phyloP scores from a whole-genome alignment of 495 filamentous ascomycete species.

The Articulospora tetracladia region DNA sequence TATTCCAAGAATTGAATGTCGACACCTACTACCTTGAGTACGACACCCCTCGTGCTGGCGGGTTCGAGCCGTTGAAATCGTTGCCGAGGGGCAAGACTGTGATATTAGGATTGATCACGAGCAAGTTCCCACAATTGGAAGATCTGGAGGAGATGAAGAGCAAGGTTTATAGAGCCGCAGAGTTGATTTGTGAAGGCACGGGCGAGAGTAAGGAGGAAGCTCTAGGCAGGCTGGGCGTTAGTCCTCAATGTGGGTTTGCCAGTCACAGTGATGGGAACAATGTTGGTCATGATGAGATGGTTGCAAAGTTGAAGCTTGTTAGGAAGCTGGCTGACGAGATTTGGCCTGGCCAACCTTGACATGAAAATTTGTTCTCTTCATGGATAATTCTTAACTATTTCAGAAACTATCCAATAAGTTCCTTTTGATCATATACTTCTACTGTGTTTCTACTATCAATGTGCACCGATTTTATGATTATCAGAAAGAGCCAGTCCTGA shows the following conservation, averaged over 20 bases:
- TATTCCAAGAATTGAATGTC: constrained; percentile 72
- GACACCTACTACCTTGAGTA: constrained; percentile 84
- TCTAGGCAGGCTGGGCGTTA: constrained; percentile 63
- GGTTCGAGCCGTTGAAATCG: constrained; percentile 72
- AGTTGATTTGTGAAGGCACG: constrained; percentile 67
- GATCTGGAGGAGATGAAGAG: constrained; percentile 61
- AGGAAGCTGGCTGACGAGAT: constrained; percentile 67
- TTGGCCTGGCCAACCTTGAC: constrained; percentile 62
- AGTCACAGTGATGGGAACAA: constrained; percentile 67
- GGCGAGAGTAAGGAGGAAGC: constrained; percentile 60
- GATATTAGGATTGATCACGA: constrained; percentile 71
- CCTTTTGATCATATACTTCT: too few relatives aligned
- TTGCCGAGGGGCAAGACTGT: constrained; percentile 72
- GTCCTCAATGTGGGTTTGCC: constrained; percentile 79
- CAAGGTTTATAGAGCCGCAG: constrained; percentile 49
- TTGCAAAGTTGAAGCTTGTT: constrained; percentile 63
- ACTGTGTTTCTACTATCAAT: too few relatives aligned
- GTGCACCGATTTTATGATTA: too few relatives aligned
- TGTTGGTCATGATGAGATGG: constrained; percentile 62
- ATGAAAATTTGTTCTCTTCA: background rate
- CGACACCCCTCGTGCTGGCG: constrained; percentile 69
- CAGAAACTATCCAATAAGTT: too few relatives aligned
- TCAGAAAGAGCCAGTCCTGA: too few relatives aligned
- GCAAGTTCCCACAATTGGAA: constrained; percentile 70
- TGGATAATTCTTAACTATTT: too few relatives aligned